Evolutionary conservation across 306 rosid species (phyloP), one percentile per base, ranked within the genome.

Genomic region (Malus fusca): DNA sequence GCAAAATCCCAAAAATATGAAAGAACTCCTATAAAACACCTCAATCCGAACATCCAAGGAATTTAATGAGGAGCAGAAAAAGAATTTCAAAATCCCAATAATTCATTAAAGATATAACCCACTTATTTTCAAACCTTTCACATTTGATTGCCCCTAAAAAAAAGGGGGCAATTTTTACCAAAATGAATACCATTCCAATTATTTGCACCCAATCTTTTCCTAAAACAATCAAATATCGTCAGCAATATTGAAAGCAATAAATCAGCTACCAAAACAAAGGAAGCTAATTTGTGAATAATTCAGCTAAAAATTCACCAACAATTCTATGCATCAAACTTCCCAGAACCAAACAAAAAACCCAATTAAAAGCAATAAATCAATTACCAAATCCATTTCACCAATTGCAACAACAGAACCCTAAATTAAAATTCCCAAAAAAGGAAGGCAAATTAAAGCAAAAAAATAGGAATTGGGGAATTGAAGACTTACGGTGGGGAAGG

Each of bases 401-500:
- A 31, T 64, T 13, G 30, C 66, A 30, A 63, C 26, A 21, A 35
- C 73, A 62, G 26, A 48, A 64, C 51, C 25, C 35, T 35, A 67
- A 73, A 75, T 5, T 51, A 66, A 59, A 81, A 51, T 15, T 23
- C 60, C 28, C 66, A 18, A 56, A 59, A n/a, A 25, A 35, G 46
- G 64, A 40, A 73, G 35, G 28, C 11, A 22, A 23, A 53, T 52
- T 1, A 3, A 48, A 12, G 30, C 11, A 8, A 15, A 18, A 30
- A 35, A 51, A 4, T 1, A 7, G 33, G 26, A 59, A 18, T 51
- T 15, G 19, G 42, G 42, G 43, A 26, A 2, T 18, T 19, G 21
- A 66, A 51, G 55, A 75, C 93, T 84, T 48, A 96, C 98, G 58
- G 99, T 96, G 72, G 99, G 99, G 80, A 96, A 96, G 82, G 99